Evolutionary conservation across 2,329 filamentous ascomycete genomes (phyloP).

Genomic region (Amauroascus verrucosus): DNA sequence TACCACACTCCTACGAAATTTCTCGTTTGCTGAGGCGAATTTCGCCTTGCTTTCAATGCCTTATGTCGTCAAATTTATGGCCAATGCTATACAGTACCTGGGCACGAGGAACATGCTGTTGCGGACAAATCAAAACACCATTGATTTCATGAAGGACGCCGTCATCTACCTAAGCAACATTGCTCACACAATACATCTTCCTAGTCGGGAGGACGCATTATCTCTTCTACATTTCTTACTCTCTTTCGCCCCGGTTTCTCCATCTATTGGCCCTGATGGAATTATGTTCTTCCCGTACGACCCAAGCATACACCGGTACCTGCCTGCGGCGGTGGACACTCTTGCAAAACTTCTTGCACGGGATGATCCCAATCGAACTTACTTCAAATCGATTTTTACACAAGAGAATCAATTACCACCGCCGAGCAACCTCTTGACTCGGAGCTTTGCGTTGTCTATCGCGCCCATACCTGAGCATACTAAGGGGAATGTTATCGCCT

Average conservation of each 20-base stretch:
- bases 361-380: slow-evolving; percentile 82
- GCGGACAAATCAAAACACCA: slow-evolving; percentile 67
- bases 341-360: slow-evolving; percentile 83
- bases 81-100: slow-evolving; percentile 71
- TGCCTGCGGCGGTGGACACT: slow-evolving; percentile 80
- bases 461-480: slow-evolving; percentile 69
- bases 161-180: slow-evolving; percentile 85
- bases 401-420: slow-evolving; percentile 55
- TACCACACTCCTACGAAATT: slow-evolving; percentile 82
- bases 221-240: slow-evolving; percentile 81
- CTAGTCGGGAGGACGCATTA: slow-evolving; percentile 75
- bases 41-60: slow-evolving; percentile 64
- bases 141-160: slow-evolving; percentile 96
- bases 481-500: slow-evolving; percentile 50
- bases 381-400: slow-evolving; percentile 72
- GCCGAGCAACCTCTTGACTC: slow-evolving; percentile 71
- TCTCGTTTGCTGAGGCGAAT: slow-evolving; percentile 77
- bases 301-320: slow-evolving; percentile 71
- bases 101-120: slow-evolving; percentile 83
- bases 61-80: slow-evolving; percentile 70
- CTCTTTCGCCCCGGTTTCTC: slow-evolving; percentile 77
- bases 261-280: slow-evolving; percentile 44
- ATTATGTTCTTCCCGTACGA: slow-evolving; percentile 74
- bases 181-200: slow-evolving; percentile 66
- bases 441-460: slow-evolving; percentile 76